Percentiles rank a stretch among this genome's conserved stretches.
Evolutionary conservation across 163 green algal species (phyloP).

Genomic region (Trebouxia gelatinosa): DNA sequence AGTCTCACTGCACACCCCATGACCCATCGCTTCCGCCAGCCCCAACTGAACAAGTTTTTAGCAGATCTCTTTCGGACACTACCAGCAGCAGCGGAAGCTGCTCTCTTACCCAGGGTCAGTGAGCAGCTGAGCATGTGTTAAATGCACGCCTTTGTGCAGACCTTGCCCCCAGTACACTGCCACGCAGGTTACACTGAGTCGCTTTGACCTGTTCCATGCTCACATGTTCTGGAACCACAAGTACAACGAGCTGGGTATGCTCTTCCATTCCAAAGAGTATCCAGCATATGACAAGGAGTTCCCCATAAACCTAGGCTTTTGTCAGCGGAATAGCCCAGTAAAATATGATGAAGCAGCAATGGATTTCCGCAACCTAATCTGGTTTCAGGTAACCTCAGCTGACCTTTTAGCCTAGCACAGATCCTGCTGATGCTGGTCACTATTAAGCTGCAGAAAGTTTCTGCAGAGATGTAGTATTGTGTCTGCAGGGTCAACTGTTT

Average conservation of each 20-base stretch:
- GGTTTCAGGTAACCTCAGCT: constrained; percentile 24
- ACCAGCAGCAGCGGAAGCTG: neutral
- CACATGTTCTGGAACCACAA: neutral
- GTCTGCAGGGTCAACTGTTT: constrained; percentile 29
- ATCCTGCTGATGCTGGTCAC: neutral
- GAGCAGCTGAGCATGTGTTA: neutral
- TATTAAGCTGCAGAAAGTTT: neutral
- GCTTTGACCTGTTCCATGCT: constrained; percentile 28
- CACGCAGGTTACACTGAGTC: neutral
- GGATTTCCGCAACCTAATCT: constrained; percentile 34
- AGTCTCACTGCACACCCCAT: neutral
- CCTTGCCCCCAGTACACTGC: neutral
- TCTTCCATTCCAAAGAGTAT: constrained; percentile 29
- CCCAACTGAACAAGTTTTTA: constrained; percentile 15
- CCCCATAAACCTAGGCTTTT: constrained; percentile 36
- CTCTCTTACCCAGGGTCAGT: neutral
- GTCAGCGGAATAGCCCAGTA: constrained; percentile 29
- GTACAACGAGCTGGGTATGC: neutral
- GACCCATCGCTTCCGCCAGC: constrained; percentile 1
- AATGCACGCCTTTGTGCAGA: neutral
- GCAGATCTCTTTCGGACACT: constrained; percentile 14
- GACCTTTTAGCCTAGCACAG: neutral
- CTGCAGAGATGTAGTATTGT: neutral
- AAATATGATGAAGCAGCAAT: constrained; percentile 15
- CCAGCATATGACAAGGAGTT: constrained; percentile 8